Conservation (phyloP, 1,139 yeast species). For the Zygosaccharomyces pseudobailii region DNA sequence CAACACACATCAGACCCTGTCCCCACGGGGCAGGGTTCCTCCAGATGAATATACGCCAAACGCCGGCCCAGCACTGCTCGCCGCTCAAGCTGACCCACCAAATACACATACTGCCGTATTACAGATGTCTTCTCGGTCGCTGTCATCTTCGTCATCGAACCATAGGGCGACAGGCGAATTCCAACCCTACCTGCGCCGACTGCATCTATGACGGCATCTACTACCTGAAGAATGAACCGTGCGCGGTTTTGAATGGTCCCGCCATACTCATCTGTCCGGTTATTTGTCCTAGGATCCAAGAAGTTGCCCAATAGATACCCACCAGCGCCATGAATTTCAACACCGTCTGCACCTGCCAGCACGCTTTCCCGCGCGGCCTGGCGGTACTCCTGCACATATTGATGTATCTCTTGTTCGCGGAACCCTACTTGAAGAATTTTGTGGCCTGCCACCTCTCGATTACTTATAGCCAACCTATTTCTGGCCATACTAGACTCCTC, state of each 20-base stretch:
- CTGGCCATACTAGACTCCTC: constrained; percentile 40
- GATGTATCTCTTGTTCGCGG: constrained; percentile 12
- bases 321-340: constrained; percentile 39
- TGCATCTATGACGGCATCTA: constrained; percentile 32
- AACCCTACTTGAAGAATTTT: constrained; percentile 7
- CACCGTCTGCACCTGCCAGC: constrained; percentile 38
- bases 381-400: constrained; percentile 22
- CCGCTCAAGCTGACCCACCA: constrained; percentile 30
- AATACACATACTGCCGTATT: constrained; percentile 32
- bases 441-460: constrained; percentile 1
- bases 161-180: constrained; percentile 37
- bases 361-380: constrained; percentile 31
- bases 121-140: constrained; percentile 28
- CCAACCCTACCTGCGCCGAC: constrained; percentile 31
- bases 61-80: constrained; percentile 33
- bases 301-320: constrained; percentile 37
- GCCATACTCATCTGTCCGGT: constrained; percentile 41
- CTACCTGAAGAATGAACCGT: constrained; percentile 30
- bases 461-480: not conserved
- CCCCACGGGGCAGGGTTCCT: constrained; percentile 36
- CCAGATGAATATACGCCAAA: constrained; percentile 46
- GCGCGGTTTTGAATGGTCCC: constrained; percentile 39
- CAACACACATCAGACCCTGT: constrained; percentile 8
- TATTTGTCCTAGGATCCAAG: constrained; percentile 36
- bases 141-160: constrained; percentile 8